Evolutionary conservation across 768 basidiomycete species (phyloP).

Genomic region (Auricularia auricula-judae): DNA sequence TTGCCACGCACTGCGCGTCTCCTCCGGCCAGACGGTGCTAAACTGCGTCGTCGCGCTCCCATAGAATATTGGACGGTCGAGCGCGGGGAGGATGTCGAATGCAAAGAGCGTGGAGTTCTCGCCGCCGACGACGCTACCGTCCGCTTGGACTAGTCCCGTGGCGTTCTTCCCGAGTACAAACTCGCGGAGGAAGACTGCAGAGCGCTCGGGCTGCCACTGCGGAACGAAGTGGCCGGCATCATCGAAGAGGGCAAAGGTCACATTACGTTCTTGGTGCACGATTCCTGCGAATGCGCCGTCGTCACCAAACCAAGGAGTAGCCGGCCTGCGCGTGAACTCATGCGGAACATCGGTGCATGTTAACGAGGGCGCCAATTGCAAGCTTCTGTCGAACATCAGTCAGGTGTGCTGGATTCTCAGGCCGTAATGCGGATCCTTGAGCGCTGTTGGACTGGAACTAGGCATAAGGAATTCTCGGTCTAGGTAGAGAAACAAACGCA

Average conservation of each 20-base stretch:
- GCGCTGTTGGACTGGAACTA: too few species aligned
- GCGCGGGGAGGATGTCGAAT: slow-evolving; percentile 36
- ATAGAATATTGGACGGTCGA: slow-evolving; percentile 41
- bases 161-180: slow-evolving; percentile 6
- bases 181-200: slow-evolving; percentile 4
- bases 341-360: too few species aligned
- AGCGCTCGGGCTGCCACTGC: slow-evolving; percentile 7
- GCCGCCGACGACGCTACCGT: slow-evolving; percentile 33
- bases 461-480: too few species aligned
- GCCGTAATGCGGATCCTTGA: too few species aligned
- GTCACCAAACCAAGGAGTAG: slow-evolving; percentile 2
- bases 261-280: slow-evolving; percentile 7
- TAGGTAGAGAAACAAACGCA: too few species aligned
- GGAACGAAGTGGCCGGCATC: slow-evolving; percentile 9
- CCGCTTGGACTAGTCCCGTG: slow-evolving; percentile 2
- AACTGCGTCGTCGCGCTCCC: slow-evolving; percentile 38
- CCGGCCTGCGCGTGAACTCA: not conserved
- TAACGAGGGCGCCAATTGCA: too few species aligned
- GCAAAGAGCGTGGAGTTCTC: slow-evolving; percentile 32
- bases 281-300: slow-evolving; percentile 6
- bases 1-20: slow-evolving; percentile 47
- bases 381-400: too few species aligned
- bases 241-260: slow-evolving; percentile 8
- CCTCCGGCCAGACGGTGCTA: slow-evolving; percentile 42
- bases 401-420: too few species aligned